Evolutionary conservation across 305 asterid species (phyloP), one percentile per base, ranked within the genome.

Genomic region (Plantago coronopus): DNA sequence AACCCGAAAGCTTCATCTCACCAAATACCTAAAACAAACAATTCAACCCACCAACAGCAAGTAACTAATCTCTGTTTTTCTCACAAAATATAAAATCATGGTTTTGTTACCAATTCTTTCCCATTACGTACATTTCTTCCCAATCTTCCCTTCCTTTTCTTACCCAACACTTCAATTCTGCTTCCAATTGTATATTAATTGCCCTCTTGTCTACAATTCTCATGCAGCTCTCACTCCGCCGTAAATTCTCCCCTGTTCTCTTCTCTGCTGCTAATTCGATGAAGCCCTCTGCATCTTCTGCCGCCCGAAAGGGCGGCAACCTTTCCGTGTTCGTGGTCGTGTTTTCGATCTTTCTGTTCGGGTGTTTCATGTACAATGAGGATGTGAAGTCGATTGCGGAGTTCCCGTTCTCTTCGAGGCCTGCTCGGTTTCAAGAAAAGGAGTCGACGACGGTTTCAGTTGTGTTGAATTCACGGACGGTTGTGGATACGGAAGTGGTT

Each of bases 291-390:
- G 58, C 17, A 2, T 22, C n/a, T 31, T 37, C 64, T 29, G 76
- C 81, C 31, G 79, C 80, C 60, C 78, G 90, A 12, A 82, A 73
- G 67, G 82, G 83, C 68, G 89, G 79, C 53, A 76, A 79, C 66
- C 73, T 89, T 68, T 78, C 96, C 12, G 50, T 78, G 7, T 79
- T 83, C 56, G 89, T 72, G 6, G 89, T 86, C 5, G 82, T 85
- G 20, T 67, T 82, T 74, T 78, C 91, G 38, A 63, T 91, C 37
- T 81, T 91, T 69, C 74, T 91, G 21, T 84, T 91, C 49, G 95
- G 97, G 16, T 86, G 89, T 61, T 86, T 91, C 81, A 84, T 86
- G 79, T 89, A 89, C 80, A 89, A 86, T 56, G 95, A 86, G 53
- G 94, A 86, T 51, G 78, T 83, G 1, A 91, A 86, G 53, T 81